Evolutionary conservation across 2,329 filamentous ascomycete species (phyloP), one percentile per base, ranked within the genome.

Genomic region (Colletotrichum abscissum): DNA sequence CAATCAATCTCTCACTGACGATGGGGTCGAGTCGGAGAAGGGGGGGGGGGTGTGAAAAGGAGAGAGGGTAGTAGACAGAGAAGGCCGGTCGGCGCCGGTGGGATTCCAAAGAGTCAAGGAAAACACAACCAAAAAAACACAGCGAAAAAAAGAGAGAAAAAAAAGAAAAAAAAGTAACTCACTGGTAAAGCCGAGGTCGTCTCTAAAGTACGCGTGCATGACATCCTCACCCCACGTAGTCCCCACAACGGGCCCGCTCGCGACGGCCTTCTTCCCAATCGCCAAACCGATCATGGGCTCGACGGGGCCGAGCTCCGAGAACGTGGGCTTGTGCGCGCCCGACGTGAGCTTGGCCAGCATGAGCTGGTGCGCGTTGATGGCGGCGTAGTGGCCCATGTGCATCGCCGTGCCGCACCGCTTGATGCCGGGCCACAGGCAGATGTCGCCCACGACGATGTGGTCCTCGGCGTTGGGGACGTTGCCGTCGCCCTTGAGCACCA

Each of bases 321-420:
- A 89, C 33, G 83, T 80, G 3, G 90, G 86, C 62, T 80, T 80
- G 49, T 81, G 79, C 11, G 56, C 26, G 22, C 64, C 38, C 28
- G 78, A 81, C 0, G 82, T 80, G 28, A 83, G 76, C 46, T 81
- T 80, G 66, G 83, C 78, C 57, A 90, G 80, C 79, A 93, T 90
- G 28, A 86, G 83, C 81, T 92, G 89, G 82, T 93, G 88, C 67
- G 93, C 88, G 79, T 95, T 95, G 66, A 87, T 82, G 7, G 90
- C 93, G 3, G 89, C 89, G 74, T 88, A 86, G 78, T 91, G 89
- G 49, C 93, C 94, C 86, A 92, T 91, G 78, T 93, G 89, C 88
- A 95, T 94, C 42, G 94, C 94, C 19, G 87, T 89, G 28, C 94
- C 93, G 77, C 92, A 94, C 57, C 94, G 92, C 85, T 95, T 95